Conservation (phyloP, 2,329 filamentous ascomycete genomes). For the Dryadomyces sulphureus region DNA sequence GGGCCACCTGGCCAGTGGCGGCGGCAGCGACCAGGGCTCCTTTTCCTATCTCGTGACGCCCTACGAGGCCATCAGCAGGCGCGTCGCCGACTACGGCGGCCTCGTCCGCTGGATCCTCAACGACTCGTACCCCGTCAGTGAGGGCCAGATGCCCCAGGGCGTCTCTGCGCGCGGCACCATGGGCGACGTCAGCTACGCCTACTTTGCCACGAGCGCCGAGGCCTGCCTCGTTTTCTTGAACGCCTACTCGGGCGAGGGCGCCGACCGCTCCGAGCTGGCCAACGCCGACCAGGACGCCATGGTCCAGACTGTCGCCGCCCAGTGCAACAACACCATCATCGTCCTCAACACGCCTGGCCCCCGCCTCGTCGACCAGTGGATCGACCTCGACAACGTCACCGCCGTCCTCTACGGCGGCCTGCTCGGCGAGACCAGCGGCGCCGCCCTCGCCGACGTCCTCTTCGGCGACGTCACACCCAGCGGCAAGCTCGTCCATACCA, state of each 20-base stretch:
- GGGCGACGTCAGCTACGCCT: not conserved
- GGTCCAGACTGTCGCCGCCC: constrained; percentile 17
- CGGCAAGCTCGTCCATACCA: constrained; percentile 47
- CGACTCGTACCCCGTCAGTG: constrained; percentile 9
- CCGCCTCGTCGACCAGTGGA: constrained; percentile 36
- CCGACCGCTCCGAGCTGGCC: constrained; percentile 10
- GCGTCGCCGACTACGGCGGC: not conserved
- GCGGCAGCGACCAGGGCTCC: constrained; percentile 34
- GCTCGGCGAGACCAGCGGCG: constrained; percentile 54
- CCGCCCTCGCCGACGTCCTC: constrained; percentile 51
- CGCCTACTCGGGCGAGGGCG: constrained; percentile 10
- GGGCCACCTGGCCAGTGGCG: constrained; percentile 50
- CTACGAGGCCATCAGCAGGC: constrained; percentile 27
- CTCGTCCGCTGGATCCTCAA: not conserved
- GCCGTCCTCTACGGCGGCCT: constrained; percentile 59
- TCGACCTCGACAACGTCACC: constrained; percentile 43
- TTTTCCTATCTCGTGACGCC: constrained; percentile 48
- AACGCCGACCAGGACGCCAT: constrained; percentile 19
- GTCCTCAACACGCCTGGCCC: constrained; percentile 59
- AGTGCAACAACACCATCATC: constrained; percentile 50
- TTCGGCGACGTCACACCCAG: constrained; percentile 49
- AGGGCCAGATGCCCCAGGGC: constrained; percentile 33
- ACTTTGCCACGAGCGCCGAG: constrained; percentile 33
- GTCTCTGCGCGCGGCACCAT: not conserved
- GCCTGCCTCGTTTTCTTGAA: constrained; percentile 75